Percentiles rank a stretch among this genome's conserved stretches.
These are phyloP conservation scores for Cornus controversa DNA, from an alignment of 148 eudicot species.

Conservation along the genomic window DNA sequence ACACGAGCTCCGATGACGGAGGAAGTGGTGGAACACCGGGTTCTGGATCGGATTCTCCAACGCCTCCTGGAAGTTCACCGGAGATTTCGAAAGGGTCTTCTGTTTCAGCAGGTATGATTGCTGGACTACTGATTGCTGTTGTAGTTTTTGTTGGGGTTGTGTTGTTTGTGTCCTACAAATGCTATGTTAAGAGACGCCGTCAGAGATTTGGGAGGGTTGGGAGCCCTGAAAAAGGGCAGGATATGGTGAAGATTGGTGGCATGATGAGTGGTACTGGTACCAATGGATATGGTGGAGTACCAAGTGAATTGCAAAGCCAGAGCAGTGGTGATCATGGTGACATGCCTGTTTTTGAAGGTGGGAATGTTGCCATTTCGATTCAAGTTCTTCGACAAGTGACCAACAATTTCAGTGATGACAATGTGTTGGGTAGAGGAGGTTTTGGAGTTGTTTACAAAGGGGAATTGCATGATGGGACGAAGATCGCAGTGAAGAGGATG, in stretches of 20 bases:
- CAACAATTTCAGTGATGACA: conserved; percentile 50
- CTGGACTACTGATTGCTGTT: conserved; percentile 30
- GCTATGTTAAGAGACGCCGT: conserved; percentile 15
- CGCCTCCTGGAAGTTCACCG: not conserved
- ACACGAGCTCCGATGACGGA: conserved; percentile 4
- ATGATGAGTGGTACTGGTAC: conserved; percentile 16
- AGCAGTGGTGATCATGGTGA: conserved; percentile 39
- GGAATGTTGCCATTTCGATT: conserved; percentile 45
- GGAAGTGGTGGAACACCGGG: conserved; percentile 13
- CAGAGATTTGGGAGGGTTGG: conserved; percentile 18
- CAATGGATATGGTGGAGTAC: conserved; percentile 31
- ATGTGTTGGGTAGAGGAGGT: conserved; percentile 68
- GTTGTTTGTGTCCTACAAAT: conserved; percentile 24
- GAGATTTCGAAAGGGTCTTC: conserved; percentile 22
- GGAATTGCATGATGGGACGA: conserved; percentile 66
- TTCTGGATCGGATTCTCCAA: conserved; percentile 4
- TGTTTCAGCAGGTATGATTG: conserved; percentile 26
- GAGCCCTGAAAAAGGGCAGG: conserved; percentile 20
- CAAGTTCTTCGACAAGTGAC: conserved; percentile 68
- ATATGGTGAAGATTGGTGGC: conserved; percentile 20
- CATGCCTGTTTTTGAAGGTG: conserved; percentile 40
- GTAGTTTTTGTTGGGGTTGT: conserved; percentile 15
- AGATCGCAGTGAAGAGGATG: conserved; percentile 91
- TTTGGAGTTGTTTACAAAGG: conserved; percentile 75
- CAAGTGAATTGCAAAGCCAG: conserved; percentile 43